Conservation (phyloP, 2,329 filamentous ascomycete genomes). For the Phialemonium atrogriseum region DNA sequence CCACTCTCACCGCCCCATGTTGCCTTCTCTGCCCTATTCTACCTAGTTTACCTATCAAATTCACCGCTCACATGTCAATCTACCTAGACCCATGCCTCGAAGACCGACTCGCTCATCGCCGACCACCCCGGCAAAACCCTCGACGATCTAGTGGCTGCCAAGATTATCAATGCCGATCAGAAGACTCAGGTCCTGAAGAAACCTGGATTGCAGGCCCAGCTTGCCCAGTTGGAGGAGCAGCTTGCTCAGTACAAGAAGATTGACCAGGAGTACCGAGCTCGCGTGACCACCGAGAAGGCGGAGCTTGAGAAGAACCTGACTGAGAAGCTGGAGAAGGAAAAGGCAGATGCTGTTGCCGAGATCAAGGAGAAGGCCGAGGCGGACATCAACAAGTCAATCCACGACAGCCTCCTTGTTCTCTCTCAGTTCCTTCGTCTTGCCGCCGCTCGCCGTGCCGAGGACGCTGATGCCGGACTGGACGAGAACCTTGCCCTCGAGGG, state of each 20-base stretch:
- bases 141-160: constrained; percentile 61
- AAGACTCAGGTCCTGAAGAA: constrained; percentile 72
- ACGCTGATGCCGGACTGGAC: constrained; percentile 54
- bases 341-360: constrained; percentile 43
- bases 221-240: constrained; percentile 66
- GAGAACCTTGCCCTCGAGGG: constrained; percentile 78
- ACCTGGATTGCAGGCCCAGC: constrained; percentile 59
- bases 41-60: too few relatives aligned
- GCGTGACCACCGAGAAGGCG: constrained; percentile 48
- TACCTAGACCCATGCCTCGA: constrained; percentile 60
- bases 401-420: constrained; percentile 59
- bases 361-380: constrained; percentile 46
- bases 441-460: constrained; percentile 65
- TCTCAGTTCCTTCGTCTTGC: constrained; percentile 76
- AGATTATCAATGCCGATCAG: constrained; percentile 75
- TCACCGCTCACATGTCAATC: constrained; percentile 6
- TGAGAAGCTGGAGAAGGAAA: constrained; percentile 44
- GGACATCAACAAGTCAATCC: constrained; percentile 47
- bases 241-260: constrained; percentile 67
- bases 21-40: too few relatives aligned
- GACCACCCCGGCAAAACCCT: constrained; percentile 64
- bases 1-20: constrained; percentile 6
- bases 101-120: constrained; percentile 60
- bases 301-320: constrained; percentile 49
- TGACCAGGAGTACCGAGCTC: constrained; percentile 61